Percentiles rank a stretch among this genome's conserved stretches.
These are phyloP conservation scores for Golubevia pallescens DNA, from an alignment of 1,284 basidiomycete species.

Conservation along the genomic window DNA sequence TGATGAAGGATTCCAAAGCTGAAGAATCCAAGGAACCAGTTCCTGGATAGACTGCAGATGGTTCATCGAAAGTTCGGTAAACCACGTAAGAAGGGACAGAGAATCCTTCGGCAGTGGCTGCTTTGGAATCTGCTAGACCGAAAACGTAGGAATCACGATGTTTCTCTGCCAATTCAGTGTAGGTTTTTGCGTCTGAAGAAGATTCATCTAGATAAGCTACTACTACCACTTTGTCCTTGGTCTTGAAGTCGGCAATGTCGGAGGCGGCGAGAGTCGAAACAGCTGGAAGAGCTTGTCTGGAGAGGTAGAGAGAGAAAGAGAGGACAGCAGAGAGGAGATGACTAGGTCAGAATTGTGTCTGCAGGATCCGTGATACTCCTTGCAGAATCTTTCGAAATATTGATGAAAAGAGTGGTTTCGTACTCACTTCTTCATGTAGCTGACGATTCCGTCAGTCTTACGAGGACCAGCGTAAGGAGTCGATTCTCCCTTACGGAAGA, in stretches of 20 bases:
- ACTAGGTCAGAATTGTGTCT: no score
- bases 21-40: slow-evolving; percentile 25
- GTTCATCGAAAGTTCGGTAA: slow-evolving; percentile 61
- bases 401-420: no score
- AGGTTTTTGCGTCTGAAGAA: slow-evolving; percentile 75
- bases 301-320: background rate
- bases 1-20: slow-evolving; percentile 69
- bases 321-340: no score
- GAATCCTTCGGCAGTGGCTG: slow-evolving; percentile 68
- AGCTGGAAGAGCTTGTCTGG: slow-evolving; percentile 91
- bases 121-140: slow-evolving; percentile 74
- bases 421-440: slow-evolving; percentile 94
- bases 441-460: slow-evolving; percentile 93
- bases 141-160: slow-evolving; percentile 93
- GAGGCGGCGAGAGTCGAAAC: slow-evolving; percentile 78
- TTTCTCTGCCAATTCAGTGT: slow-evolving; percentile 79
- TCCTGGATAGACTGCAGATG: slow-evolving; percentile 37
- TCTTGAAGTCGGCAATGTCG: slow-evolving; percentile 84
- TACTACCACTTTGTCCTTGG: slow-evolving; percentile 87
- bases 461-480: slow-evolving; percentile 82
- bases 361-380: no score
- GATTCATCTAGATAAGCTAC: slow-evolving; percentile 80
- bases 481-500: slow-evolving; percentile 84
- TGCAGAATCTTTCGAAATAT: no score
- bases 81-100: slow-evolving; percentile 40